A percentile compares a stretch with the other conserved stretches of the same genome.
Evolutionary conservation across 306 rosid genomes (phyloP).

Genomic region (Pyrus bretschneideri): DNA sequence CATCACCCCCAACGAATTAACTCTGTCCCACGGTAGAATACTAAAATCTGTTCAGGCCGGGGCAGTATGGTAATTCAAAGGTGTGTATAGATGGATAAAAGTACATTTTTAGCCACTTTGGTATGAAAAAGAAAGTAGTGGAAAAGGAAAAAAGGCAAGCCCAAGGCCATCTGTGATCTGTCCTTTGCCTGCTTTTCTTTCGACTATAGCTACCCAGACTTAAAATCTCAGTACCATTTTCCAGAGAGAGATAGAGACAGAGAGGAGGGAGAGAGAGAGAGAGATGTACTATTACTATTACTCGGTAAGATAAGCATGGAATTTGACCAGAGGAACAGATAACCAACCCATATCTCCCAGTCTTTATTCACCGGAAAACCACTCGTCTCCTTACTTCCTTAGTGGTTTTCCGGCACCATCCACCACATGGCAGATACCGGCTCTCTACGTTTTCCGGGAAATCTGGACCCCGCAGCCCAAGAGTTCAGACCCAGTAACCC

Average conservation of each 20-base stretch:
- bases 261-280: background rate
- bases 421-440: slow-evolving; percentile 60
- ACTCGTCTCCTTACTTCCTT: background rate
- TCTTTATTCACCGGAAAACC: slow-evolving; percentile 7
- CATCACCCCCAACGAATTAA: background rate
- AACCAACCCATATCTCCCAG: background rate
- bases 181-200: background rate
- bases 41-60: background rate
- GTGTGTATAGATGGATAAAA: background rate
- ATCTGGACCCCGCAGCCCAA: slow-evolving; percentile 61
- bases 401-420: background rate
- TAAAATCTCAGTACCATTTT: background rate
- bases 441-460: slow-evolving; percentile 39
- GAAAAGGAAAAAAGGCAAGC: slow-evolving; percentile 16
- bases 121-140: slow-evolving; percentile 23
- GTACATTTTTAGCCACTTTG: slow-evolving; percentile 33
- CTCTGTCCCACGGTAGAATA: background rate
- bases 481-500: slow-evolving; percentile 58
- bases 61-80: slow-evolving; percentile 5
- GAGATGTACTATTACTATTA: slow-evolving; percentile 1
- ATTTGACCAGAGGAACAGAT: slow-evolving; percentile 1
- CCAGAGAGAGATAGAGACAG: background rate
- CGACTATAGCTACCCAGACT: background rate
- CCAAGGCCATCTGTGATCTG: background rate
- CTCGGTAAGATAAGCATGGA: slow-evolving; percentile 9